Evolutionary conservation across 495 filamentous ascomycete genomes (phyloP).

Genomic region (Penicillium nucicola): DNA sequence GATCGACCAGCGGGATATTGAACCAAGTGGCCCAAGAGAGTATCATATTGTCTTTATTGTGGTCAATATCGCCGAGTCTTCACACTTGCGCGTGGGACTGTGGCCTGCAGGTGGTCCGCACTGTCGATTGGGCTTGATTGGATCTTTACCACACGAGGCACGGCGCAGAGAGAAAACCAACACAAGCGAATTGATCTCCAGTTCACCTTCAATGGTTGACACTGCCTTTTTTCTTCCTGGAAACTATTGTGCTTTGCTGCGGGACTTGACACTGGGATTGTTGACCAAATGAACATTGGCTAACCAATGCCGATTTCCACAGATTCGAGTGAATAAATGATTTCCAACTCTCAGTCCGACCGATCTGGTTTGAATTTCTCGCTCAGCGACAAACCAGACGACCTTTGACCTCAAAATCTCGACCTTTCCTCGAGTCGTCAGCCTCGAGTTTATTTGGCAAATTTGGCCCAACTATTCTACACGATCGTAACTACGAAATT

Average conservation of each 20-base stretch:
- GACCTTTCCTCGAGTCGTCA: constrained; percentile 1
- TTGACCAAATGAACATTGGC: constrained; percentile 3
- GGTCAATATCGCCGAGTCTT: too few species aligned
- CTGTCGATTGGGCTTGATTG: not conserved
- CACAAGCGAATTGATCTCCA: not conserved
- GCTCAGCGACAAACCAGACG: constrained; percentile 20
- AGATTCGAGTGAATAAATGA: constrained; percentile 29
- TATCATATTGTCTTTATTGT: too few species aligned
- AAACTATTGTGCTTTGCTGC: not conserved
- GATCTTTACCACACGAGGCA: not conserved
- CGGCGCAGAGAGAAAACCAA: not conserved
- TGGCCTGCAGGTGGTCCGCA: not conserved
- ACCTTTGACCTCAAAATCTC: constrained; percentile 22
- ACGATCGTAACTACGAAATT: not conserved
- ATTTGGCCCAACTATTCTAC: not conserved
- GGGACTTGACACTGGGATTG: not conserved
- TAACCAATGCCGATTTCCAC: constrained; percentile 9
- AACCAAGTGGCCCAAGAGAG: not conserved
- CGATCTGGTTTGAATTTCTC: constrained; percentile 26
- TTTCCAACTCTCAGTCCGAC: constrained; percentile 18
- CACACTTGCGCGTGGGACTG: not conserved
- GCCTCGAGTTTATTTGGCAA: not conserved
- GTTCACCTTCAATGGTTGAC: not conserved
- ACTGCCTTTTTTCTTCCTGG: not conserved
- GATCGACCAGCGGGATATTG: not conserved